These are phyloP conservation scores for Paxillus involutus DNA, from an alignment of 768 basidiomycete species.

Conservation along the genomic window DNA sequence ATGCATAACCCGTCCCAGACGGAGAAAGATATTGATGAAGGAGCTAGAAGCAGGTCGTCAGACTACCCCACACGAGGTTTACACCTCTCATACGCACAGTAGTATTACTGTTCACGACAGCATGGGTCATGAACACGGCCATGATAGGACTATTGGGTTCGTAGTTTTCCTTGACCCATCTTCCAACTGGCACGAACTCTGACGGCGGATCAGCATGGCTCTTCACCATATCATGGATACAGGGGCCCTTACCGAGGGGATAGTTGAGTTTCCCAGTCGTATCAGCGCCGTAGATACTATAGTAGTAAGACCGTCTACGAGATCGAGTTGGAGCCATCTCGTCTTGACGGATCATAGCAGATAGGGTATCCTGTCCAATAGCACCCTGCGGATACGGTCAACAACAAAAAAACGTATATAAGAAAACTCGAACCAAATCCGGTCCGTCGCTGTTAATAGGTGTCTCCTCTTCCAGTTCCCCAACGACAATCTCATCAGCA, in stretches of 20 bases:
- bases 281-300: slow-evolving; percentile 38
- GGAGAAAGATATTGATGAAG: slow-evolving; percentile 44
- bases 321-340: slow-evolving; percentile 60
- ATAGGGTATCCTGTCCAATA: slow-evolving; percentile 72
- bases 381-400: slow-evolving; percentile 45
- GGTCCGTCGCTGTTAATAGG: slow-evolving; percentile 11
- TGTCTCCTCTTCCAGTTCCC: slow-evolving; percentile 16
- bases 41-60: slow-evolving; percentile 36
- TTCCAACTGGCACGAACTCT: slow-evolving; percentile 60
- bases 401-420: background rate
- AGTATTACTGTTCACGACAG: slow-evolving; percentile 64
- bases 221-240: background rate
- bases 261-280: slow-evolving; percentile 52
- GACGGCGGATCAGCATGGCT: slow-evolving; percentile 7
- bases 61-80: background rate
- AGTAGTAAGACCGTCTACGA: slow-evolving; percentile 55
- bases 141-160: slow-evolving; percentile 56
- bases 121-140: slow-evolving; percentile 72
- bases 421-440: slow-evolving; percentile 23
- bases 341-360: slow-evolving; percentile 73
- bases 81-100: slow-evolving; percentile 18
- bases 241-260: slow-evolving; percentile 49
- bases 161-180: slow-evolving; percentile 59
- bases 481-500: slow-evolving; percentile 14
- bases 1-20: slow-evolving; percentile 18